These are phyloP conservation scores for Avena insularis DNA, from an alignment of 176 grass and related monocot genomes.

Conservation along the genomic window DNA sequence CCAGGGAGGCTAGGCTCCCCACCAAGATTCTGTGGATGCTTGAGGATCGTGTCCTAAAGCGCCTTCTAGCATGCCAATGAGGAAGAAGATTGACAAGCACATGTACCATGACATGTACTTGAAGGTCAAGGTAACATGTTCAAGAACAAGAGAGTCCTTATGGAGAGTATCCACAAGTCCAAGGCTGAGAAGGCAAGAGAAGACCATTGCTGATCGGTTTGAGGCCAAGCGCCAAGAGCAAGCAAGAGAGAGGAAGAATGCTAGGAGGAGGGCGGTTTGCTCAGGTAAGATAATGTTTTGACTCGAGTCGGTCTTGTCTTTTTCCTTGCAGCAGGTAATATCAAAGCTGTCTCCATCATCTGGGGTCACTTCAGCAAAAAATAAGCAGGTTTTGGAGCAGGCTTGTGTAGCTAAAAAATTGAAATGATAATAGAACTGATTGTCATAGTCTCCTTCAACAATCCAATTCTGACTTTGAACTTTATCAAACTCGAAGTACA, in stretches of 20 bases:
- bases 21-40: too few species aligned
- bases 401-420: background rate
- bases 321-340: too few species aligned
- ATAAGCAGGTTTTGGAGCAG: background rate
- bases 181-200: constrained; percentile 76
- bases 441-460: constrained; percentile 9
- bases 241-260: constrained; percentile 56
- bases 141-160: constrained; percentile 74
- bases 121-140: constrained; percentile 72
- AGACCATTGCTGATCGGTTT: constrained; percentile 57
- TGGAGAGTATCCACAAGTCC: constrained; percentile 77
- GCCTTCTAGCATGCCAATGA: constrained; percentile 64
- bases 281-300: constrained; percentile 49
- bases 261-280: constrained; percentile 60
- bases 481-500: background rate
- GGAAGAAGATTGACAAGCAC: constrained; percentile 72
- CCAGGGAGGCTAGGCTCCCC: too few species aligned
- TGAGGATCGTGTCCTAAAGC: too few species aligned
- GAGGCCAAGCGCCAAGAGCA: constrained; percentile 73
- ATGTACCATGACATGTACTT: constrained; percentile 83
- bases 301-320: background rate
- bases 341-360: too few species aligned
- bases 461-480: background rate
- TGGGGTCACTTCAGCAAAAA: background rate
- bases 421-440: background rate